A percentile compares a stretch with the other conserved stretches of the same genome.
Evolutionary conservation across 345 rosid genomes (phyloP).

Genomic region (Erucastrum elatum): DNA sequence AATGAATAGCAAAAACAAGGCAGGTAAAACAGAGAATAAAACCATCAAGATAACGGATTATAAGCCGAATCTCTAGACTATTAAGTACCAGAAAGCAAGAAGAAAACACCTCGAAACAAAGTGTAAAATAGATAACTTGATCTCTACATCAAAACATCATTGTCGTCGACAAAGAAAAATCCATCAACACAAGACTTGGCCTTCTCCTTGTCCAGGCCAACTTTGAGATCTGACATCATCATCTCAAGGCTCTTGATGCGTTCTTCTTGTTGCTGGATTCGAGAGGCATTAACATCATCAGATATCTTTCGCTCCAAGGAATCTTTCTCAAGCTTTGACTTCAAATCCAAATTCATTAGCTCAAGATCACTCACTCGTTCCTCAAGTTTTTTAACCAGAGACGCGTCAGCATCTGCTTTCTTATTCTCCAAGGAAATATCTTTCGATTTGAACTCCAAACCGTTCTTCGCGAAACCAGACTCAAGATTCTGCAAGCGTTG

Average conservation of each 20-base stretch:
- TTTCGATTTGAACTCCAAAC: neutral
- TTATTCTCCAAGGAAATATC: neutral
- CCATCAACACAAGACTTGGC: no score
- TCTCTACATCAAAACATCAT: neutral
- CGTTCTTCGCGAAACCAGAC: neutral
- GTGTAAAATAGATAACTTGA: neutral
- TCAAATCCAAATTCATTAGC: neutral
- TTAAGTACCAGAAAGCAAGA: neutral
- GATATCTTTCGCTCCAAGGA: no score
- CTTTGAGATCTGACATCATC: neutral
- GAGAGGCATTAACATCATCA: no score
- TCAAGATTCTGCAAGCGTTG: neutral
- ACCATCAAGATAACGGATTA: neutral
- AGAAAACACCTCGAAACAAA: neutral
- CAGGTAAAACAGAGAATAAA: neutral
- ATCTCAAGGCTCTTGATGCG: neutral
- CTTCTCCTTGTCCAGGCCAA: neutral
- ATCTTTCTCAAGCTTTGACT: no score
- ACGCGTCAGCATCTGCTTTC: neutral
- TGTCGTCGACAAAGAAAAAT: neutral
- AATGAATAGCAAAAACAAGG: neutral
- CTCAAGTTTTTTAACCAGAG: neutral
- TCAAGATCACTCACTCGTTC: neutral
- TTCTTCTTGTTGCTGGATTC: neutral
- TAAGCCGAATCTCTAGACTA: neutral